Conservation (phyloP, 208 protist species). For the Leishmania amazonensis region DNA sequence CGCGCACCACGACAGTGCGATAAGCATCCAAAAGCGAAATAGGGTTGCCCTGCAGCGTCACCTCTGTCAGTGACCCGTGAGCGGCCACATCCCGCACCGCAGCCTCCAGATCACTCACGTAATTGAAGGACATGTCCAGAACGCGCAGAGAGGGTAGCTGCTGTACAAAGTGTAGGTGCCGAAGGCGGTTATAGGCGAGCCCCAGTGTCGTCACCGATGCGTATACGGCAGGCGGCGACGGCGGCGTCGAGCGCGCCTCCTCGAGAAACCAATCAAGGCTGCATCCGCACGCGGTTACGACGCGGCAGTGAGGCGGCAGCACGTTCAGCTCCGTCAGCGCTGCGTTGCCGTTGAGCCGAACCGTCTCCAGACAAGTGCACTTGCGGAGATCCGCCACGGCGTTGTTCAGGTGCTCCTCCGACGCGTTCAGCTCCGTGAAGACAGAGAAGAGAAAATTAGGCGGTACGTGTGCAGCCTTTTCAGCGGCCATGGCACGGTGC, state of each 20-base stretch:
- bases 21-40: constrained; percentile 71
- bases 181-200: constrained; percentile 67
- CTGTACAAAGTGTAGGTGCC: constrained; percentile 43
- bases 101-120: constrained; percentile 42
- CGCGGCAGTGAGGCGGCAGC: constrained; percentile 58
- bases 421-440: constrained; percentile 62
- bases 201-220: constrained; percentile 49
- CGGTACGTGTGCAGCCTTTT: constrained; percentile 39
- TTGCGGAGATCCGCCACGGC: constrained; percentile 38
- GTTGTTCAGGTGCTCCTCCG: constrained; percentile 38
- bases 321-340: constrained; percentile 43
- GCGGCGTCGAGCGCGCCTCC: background rate
- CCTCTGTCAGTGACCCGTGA: constrained; percentile 57
- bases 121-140: constrained; percentile 74
- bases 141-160: constrained; percentile 59
- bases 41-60: constrained; percentile 72
- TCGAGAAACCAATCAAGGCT: constrained; percentile 30
- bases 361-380: constrained; percentile 50
- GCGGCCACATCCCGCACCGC: constrained; percentile 34
- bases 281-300: constrained; percentile 62
- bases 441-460: constrained; percentile 40
- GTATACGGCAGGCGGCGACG: constrained; percentile 11
- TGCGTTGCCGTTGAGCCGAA: constrained; percentile 66
- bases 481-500: constrained; percentile 41
- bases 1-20: constrained; percentile 36